Percentiles rank a stretch among this genome's conserved stretches.
These are phyloP conservation scores for Amanita muscaria DNA, from an alignment of 768 basidiomycete species.

Conservation along the genomic window DNA sequence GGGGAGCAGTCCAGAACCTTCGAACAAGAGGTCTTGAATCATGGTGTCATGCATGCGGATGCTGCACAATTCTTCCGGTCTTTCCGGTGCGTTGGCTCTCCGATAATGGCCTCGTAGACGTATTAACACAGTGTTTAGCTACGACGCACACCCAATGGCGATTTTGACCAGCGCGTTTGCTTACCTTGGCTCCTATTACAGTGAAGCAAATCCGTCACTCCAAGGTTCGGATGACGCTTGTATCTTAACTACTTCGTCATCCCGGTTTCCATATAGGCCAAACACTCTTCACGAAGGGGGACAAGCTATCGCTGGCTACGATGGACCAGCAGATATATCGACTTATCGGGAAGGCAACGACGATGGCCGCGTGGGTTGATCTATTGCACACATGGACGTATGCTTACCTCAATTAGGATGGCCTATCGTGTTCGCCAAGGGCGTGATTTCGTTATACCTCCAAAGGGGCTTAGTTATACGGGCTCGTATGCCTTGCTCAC, in stretches of 20 bases:
- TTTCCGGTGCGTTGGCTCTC: slow-evolving; percentile 37
- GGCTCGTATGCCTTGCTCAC: slow-evolving; percentile 53
- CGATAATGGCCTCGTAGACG: neutral
- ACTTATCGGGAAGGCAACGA: slow-evolving; percentile 82
- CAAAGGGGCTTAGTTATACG: slow-evolving; percentile 74
- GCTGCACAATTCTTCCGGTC: slow-evolving; percentile 61
- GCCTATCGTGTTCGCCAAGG: slow-evolving; percentile 91
- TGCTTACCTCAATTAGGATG: slow-evolving; percentile 44
- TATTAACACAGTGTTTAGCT: slow-evolving; percentile 32
- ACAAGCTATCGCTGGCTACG: slow-evolving; percentile 53
- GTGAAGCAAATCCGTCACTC: slow-evolving; percentile 82
- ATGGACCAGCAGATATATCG: slow-evolving; percentile 94
- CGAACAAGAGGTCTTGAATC: slow-evolving; percentile 70
- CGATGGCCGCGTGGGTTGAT: slow-evolving; percentile 65
- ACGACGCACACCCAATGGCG: slow-evolving; percentile 90
- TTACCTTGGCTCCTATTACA: slow-evolving; percentile 81
- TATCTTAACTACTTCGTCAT: neutral
- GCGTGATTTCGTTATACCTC: slow-evolving; percentile 78
- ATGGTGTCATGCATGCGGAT: slow-evolving; percentile 59
- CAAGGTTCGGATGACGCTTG: slow-evolving; percentile 40
- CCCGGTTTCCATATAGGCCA: slow-evolving; percentile 43
- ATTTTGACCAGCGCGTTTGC: slow-evolving; percentile 83
- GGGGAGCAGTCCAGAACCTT: slow-evolving; percentile 52
- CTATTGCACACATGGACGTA: neutral
- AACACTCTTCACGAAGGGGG: slow-evolving; percentile 64